Percentiles rank a stretch among this genome's conserved stretches.
Conservation (phyloP, 495 filamentous ascomycete genomes). For the Rhizodiscina lignyota region DNA sequence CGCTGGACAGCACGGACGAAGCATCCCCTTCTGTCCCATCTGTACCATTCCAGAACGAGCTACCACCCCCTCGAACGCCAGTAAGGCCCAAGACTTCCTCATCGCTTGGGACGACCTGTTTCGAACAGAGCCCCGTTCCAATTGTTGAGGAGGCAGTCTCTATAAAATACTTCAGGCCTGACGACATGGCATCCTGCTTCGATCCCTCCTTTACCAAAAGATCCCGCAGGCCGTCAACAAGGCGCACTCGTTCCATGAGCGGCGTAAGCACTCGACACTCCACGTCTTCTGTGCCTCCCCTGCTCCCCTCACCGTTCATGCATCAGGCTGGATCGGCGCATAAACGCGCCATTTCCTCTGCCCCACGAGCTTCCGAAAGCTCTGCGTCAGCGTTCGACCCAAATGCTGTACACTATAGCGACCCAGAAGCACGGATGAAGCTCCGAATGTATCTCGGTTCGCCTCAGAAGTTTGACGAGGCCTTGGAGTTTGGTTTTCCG, state of each 20-base stretch:
- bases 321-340: constrained; percentile 28
- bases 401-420: constrained; percentile 68
- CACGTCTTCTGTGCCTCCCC: constrained; percentile 21
- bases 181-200: constrained; percentile 16
- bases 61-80: too few species aligned
- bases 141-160: constrained; percentile 5
- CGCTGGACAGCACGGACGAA: constrained; percentile 37
- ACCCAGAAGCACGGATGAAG: constrained; percentile 77
- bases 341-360: constrained; percentile 12
- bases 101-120: not conserved
- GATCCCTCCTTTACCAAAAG: constrained; percentile 16
- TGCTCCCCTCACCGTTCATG: constrained; percentile 24
- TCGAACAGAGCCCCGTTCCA: constrained; percentile 14
- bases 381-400: constrained; percentile 35
- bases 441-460: constrained; percentile 79
- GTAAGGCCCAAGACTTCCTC: not conserved
- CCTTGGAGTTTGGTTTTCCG: constrained; percentile 84
- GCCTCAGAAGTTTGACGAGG: constrained; percentile 90
- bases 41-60: not conserved
- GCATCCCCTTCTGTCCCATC: not conserved
- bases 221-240: constrained; percentile 26
- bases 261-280: constrained; percentile 25
- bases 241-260: constrained; percentile 28
- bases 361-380: not conserved
- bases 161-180: too few species aligned